These are phyloP conservation scores for Torrubiella hemipterigena DNA, from an alignment of 2,329 filamentous ascomycete genomes.

Conservation along the genomic window DNA sequence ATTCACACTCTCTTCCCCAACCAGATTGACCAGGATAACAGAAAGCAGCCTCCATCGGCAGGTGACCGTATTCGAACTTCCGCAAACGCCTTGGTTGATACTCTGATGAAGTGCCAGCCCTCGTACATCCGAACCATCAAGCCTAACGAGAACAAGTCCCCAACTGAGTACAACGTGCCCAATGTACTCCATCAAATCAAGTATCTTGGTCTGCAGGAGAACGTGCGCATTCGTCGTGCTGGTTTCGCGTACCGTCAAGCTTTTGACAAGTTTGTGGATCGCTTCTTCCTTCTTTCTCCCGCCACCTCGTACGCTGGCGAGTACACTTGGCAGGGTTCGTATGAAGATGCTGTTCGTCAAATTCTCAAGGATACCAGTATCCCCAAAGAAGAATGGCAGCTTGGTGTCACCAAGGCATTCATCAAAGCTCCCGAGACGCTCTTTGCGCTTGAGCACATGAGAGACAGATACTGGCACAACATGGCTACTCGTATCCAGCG, in stretches of 20 bases:
- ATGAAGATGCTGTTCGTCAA: constrained; percentile 76
- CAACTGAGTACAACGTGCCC: constrained; percentile 77
- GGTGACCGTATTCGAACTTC: constrained; percentile 94
- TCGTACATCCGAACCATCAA: constrained; percentile 99
- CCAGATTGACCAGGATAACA: constrained; percentile 91
- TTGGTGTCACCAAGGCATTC: constrained; percentile 94
- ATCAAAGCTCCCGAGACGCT: constrained; percentile 97
- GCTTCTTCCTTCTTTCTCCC: constrained; percentile 89
- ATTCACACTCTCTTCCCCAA: constrained; percentile 83
- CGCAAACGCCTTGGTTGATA: constrained; percentile 88
- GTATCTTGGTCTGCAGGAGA: constrained; percentile 97
- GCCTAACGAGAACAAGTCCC: constrained; percentile 97
- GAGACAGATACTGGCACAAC: constrained; percentile 97
- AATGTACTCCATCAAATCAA: constrained; percentile 98
- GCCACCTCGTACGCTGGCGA: constrained; percentile 94
- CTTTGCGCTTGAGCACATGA: constrained; percentile 94
- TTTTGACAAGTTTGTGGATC: constrained; percentile 96
- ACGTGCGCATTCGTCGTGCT: constrained; percentile 90
- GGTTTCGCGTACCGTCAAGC: constrained; percentile 95
- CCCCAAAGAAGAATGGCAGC: constrained; percentile 88
- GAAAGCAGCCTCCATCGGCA: constrained; percentile 83
- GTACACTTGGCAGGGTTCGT: constrained; percentile 88
- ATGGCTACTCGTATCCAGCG: constrained; percentile 97
- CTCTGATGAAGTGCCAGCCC: constrained; percentile 91
- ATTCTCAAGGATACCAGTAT: constrained; percentile 96